These are phyloP conservation scores for Pulveroboletus sp. DNA, from an alignment of 768 basidiomycete genomes.

Conservation along the genomic window DNA sequence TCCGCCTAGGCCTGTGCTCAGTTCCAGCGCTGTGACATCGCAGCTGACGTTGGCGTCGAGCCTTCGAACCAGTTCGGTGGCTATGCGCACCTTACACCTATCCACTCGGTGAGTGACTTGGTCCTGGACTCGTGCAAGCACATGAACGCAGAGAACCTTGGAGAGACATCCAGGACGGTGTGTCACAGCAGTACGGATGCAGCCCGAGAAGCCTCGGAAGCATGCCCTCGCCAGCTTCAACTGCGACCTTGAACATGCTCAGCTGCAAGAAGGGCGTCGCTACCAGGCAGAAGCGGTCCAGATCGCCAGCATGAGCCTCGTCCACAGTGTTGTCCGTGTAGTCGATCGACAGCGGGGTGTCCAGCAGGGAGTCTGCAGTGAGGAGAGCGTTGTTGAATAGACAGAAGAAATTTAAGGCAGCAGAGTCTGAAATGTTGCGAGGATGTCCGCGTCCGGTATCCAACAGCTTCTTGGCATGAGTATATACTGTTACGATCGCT, in stretches of 20 bases:
- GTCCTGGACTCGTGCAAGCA: too few species aligned
- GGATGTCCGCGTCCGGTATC: too few species aligned
- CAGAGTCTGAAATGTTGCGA: slow-evolving; percentile 1
- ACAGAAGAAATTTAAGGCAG: slow-evolving; percentile 20
- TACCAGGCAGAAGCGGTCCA: slow-evolving; percentile 19
- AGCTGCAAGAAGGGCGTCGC: slow-evolving; percentile 19
- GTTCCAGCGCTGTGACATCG: too few species aligned
- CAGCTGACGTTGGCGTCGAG: too few species aligned
- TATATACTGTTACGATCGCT: neutral
- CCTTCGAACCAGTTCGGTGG: slow-evolving; percentile 2
- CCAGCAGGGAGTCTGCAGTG: slow-evolving; percentile 20
- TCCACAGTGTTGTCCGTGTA: slow-evolving; percentile 28
- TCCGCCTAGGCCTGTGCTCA: too few species aligned
- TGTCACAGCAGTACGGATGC: slow-evolving; percentile 5
- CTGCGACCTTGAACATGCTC: slow-evolving; percentile 16
- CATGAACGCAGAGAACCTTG: neutral
- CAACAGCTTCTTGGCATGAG: neutral
- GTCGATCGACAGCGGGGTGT: slow-evolving; percentile 22
- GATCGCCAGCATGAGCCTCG: slow-evolving; percentile 15
- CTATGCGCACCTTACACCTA: slow-evolving; percentile 1
- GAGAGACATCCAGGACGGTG: slow-evolving; percentile 4
- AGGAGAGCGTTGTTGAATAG: slow-evolving; percentile 26
- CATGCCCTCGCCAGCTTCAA: neutral
- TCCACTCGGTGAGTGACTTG: neutral
- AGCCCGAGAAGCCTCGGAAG: neutral